These are phyloP conservation scores for Sporothrix mexicana DNA, from an alignment of 2,329 filamentous ascomycete genomes.

Conservation along the genomic window DNA sequence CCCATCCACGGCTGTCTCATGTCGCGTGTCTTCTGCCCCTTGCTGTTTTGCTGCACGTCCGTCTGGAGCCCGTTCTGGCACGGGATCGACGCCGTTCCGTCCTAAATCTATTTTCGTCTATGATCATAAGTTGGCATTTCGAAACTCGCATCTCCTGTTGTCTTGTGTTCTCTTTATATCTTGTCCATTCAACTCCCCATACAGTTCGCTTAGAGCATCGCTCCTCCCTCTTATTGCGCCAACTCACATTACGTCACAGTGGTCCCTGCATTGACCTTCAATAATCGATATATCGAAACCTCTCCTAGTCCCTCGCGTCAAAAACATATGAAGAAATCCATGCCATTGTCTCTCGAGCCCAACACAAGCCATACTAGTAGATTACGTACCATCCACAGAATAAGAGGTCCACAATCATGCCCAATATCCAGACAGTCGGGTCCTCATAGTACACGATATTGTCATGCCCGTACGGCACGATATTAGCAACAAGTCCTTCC, in stretches of 20 bases:
- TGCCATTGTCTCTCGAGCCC: no score
- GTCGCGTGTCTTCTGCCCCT: constrained; percentile 20
- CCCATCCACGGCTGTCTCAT: constrained; percentile 26
- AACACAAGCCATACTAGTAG: no score
- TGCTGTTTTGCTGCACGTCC: constrained; percentile 9
- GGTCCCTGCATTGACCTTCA: neutral
- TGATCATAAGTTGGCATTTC: neutral
- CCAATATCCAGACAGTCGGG: constrained; percentile 18
- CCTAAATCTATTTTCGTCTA: constrained; percentile 15
- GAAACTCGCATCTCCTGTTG: constrained; percentile 1
- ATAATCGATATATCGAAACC: no score
- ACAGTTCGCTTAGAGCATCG: neutral
- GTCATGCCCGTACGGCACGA: neutral
- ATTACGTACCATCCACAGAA: neutral
- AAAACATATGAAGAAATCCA: no score
- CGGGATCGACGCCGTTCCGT: constrained; percentile 26
- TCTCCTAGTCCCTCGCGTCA: no score
- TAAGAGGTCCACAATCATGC: neutral
- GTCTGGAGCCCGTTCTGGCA: constrained; percentile 18
- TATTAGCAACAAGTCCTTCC: neutral
- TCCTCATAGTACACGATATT: neutral
- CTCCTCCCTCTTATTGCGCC: neutral
- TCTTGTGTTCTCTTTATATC: neutral
- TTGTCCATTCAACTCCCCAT: neutral
- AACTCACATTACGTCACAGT: neutral